Conservation (phyloP, 495 filamentous ascomycete species). For the Aspergillus sparsus region DNA sequence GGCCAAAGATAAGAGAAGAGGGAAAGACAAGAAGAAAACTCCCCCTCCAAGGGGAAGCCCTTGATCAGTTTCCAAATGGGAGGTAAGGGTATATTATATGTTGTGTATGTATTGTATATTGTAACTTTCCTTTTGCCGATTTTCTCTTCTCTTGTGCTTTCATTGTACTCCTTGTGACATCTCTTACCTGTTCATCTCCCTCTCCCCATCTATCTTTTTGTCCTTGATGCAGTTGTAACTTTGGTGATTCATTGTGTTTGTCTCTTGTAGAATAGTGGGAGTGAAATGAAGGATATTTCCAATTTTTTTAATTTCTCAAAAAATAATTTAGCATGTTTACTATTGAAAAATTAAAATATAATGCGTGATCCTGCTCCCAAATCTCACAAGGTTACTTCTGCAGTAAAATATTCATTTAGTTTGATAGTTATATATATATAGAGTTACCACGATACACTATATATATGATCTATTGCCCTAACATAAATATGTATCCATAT, state of each 20-base stretch:
- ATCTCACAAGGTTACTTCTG: no score
- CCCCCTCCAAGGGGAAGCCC: not conserved
- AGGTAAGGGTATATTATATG: not conserved
- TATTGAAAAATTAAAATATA: no score
- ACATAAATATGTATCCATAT: no score
- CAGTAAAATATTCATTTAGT: no score
- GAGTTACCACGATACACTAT: no score
- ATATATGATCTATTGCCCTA: no score
- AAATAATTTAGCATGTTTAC: not conserved
- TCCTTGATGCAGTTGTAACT: slow-evolving; percentile 31
- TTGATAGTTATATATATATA: no score
- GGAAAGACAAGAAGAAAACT: not conserved
- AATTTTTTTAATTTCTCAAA: not conserved
- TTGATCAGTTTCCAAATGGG: not conserved
- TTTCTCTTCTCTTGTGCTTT: not conserved
- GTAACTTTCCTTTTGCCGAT: slow-evolving; percentile 1
- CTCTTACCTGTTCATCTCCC: slow-evolving; percentile 3
- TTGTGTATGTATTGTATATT: slow-evolving; percentile 7
- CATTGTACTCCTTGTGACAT: not conserved
- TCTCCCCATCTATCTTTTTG: slow-evolving; percentile 17
- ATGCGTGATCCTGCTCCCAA: no score
- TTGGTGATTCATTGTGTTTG: slow-evolving; percentile 29
- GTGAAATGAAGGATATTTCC: slow-evolving; percentile 30
- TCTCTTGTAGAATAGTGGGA: slow-evolving; percentile 50
- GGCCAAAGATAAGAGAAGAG: not conserved